Percentiles rank a stretch among this genome's conserved stretches.
These are phyloP conservation scores for Usnea hakonensis DNA, from an alignment of 495 filamentous ascomycete species.

Conservation along the genomic window DNA sequence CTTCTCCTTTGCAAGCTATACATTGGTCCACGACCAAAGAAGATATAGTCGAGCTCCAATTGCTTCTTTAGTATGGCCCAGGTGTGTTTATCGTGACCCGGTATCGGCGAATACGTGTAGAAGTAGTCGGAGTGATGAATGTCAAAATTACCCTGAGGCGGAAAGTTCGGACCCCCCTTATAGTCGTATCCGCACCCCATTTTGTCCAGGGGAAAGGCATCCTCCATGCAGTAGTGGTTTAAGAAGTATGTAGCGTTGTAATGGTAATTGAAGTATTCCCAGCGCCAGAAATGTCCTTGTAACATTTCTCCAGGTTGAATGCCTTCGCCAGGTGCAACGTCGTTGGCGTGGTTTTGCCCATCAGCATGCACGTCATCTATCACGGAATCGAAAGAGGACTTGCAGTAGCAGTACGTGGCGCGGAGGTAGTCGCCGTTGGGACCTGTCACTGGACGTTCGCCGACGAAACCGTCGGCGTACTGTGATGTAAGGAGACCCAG, in stretches of 20 bases:
- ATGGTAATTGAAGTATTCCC: not conserved
- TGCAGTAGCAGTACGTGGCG: conserved; percentile 2
- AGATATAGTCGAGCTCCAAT: not conserved
- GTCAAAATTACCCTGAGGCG: too few species aligned
- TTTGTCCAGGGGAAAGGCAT: not conserved
- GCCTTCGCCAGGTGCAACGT: too few species aligned
- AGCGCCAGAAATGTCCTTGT: not conserved
- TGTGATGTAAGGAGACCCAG: not conserved
- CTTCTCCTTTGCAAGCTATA: not conserved
- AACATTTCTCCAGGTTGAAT: not conserved
- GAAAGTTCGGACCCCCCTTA: too few species aligned
- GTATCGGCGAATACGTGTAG: not conserved
- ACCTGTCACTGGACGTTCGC: not conserved
- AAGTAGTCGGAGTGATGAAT: not conserved
- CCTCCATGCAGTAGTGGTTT: conserved; percentile 4
- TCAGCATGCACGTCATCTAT: not conserved
- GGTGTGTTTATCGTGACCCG: not conserved
- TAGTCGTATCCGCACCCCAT: not conserved
- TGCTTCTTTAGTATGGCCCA: not conserved
- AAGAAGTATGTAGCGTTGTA: not conserved
- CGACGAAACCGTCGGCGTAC: not conserved
- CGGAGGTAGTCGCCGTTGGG: not conserved
- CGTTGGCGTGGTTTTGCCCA: not conserved
- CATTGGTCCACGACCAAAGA: not conserved
- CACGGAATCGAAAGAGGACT: not conserved